Evolutionary conservation across 176 grass and related monocot genomes (phyloP).

Genomic region (Olyra latifolia): DNA sequence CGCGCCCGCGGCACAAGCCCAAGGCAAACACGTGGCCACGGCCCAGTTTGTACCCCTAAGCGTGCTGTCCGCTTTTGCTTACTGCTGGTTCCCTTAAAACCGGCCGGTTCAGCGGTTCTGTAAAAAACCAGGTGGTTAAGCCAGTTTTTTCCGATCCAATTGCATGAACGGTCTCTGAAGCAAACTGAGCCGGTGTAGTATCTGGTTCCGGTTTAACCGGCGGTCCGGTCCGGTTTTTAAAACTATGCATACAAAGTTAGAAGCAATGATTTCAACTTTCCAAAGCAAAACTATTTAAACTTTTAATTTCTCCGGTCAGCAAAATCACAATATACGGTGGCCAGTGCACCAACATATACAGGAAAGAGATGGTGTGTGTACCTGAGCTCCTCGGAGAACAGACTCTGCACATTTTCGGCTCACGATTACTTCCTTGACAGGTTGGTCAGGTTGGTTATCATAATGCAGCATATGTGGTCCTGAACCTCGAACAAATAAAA

Average conservation of each 20-base stretch:
- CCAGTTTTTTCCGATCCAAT: too few species aligned
- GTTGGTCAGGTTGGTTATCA: constrained; percentile 27
- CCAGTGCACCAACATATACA: background rate
- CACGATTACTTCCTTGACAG: constrained; percentile 82
- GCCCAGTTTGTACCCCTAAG: too few species aligned
- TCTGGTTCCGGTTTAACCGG: too few species aligned
- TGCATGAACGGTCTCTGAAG: too few species aligned
- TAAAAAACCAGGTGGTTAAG: too few species aligned
- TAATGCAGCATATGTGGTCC: constrained; percentile 73
- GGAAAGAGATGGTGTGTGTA: constrained; percentile 18
- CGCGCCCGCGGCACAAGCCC: too few species aligned
- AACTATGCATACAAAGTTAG: background rate
- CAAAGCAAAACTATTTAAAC: background rate
- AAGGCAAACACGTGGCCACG: too few species aligned
- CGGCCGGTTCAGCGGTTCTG: too few species aligned
- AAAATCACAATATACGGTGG: background rate
- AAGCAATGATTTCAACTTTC: background rate
- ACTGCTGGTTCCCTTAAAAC: too few species aligned
- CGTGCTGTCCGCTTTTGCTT: too few species aligned
- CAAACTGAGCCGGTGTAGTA: too few species aligned
- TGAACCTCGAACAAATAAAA: constrained; percentile 82
- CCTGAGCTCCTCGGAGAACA: constrained; percentile 97
- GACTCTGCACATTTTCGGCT: constrained; percentile 98
- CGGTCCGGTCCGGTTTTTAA: too few species aligned
- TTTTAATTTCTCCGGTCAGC: background rate